A percentile compares a stretch with the other conserved stretches of the same genome.
These are phyloP conservation scores for Corymbia calophylla DNA, from an alignment of 441 rosid species.

Conservation along the genomic window DNA sequence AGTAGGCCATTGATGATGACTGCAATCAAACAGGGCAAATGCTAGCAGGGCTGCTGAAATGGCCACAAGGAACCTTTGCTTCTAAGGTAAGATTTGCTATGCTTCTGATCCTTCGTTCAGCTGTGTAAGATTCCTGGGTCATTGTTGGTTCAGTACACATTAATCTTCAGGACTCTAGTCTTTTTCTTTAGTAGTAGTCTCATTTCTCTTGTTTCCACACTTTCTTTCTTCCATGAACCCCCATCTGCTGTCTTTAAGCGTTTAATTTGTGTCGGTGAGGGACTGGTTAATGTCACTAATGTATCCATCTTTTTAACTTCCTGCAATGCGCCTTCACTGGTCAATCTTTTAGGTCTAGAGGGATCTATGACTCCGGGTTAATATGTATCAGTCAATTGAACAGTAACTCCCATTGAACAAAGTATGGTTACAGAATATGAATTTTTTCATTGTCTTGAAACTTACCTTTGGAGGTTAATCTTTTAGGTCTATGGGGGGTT, in stretches of 20 bases:
- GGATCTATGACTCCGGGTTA: not conserved
- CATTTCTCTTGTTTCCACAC: not conserved
- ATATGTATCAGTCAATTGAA: not conserved
- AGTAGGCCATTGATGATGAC: conserved; percentile 93
- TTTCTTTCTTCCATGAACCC: not conserved
- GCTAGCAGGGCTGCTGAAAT: conserved; percentile 87
- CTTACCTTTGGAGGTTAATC: not conserved
- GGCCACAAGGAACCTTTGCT: conserved; percentile 97
- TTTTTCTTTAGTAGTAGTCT: not conserved
- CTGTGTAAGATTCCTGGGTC: not conserved
- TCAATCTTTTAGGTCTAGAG: not conserved
- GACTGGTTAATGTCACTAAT: not conserved
- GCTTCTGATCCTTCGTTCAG: not conserved
- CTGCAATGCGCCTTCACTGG: not conserved
- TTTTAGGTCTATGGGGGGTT: not conserved
- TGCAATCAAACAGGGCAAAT: conserved; percentile 98
- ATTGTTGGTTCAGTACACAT: not conserved
- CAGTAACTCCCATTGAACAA: not conserved
- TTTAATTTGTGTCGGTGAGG: not conserved
- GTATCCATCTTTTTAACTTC: not conserved
- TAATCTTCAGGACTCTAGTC: not conserved
- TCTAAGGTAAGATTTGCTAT: conserved; percentile 54
- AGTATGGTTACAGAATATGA: not conserved
- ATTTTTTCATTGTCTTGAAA: not conserved
- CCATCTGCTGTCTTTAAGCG: not conserved